phyloP scores from a whole-genome alignment of 768 basidiomycete species.

The Phanerodontia chrysosporium region DNA sequence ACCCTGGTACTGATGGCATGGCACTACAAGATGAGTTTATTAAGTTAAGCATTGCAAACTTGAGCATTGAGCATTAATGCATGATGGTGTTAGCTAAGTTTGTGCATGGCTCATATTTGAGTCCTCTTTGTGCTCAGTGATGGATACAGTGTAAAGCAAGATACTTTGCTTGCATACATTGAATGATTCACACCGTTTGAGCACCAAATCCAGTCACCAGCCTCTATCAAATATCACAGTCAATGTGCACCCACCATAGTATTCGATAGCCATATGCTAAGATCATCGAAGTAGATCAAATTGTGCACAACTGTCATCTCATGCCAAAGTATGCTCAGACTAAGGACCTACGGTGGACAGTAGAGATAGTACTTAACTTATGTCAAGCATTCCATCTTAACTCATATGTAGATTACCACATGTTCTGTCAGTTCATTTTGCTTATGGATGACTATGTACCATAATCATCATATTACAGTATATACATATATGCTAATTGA shows the following conservation, averaged over 20 bases:
- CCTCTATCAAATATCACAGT: background rate
- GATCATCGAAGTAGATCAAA: background rate
- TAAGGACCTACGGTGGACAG: constrained; percentile 5
- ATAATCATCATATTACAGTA: no score
- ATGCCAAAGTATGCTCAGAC: background rate
- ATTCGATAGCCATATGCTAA: background rate
- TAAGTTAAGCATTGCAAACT: background rate
- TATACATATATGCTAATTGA: no score
- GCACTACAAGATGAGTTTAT: background rate
- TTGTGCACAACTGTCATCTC: constrained; percentile 3
- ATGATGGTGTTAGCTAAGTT: background rate
- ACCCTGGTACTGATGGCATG: background rate
- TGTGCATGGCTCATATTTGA: constrained; percentile 10
- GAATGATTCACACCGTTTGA: constrained; percentile 8
- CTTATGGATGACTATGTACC: no score
- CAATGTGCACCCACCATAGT: background rate
- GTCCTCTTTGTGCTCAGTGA: constrained; percentile 8
- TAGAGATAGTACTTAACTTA: background rate
- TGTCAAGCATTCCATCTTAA: constrained; percentile 2
- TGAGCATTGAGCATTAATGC: background rate
- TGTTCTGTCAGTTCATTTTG: no score
- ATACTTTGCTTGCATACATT: background rate
- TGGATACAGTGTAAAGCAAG: background rate
- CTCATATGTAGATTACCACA: constrained; percentile 7
- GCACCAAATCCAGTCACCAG: background rate